These are phyloP conservation scores for Monosporascus cannonballus DNA, from an alignment of 2,329 filamentous ascomycete genomes.

Conservation along the genomic window DNA sequence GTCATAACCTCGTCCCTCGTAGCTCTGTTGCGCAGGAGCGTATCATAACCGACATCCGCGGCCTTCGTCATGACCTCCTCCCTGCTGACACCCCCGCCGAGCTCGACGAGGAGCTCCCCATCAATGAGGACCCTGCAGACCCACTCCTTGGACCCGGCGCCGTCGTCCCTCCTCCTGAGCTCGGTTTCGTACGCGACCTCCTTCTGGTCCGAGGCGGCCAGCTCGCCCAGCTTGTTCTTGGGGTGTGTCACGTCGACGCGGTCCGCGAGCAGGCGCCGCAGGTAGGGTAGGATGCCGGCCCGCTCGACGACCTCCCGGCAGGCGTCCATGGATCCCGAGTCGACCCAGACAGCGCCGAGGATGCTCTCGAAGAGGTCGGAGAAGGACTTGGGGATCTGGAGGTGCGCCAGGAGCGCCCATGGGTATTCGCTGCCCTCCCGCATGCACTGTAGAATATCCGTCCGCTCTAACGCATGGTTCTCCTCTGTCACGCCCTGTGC, in stretches of 20 bases:
- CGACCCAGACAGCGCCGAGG: conserved; percentile 78
- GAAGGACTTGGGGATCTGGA: conserved; percentile 69
- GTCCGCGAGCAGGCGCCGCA: conserved; percentile 56
- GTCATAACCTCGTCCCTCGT: background rate
- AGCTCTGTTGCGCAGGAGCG: conserved; percentile 1
- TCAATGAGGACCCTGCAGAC: conserved; percentile 46
- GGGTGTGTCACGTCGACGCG: conserved; percentile 54
- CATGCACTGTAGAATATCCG: conserved; percentile 45
- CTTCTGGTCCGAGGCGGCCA: conserved; percentile 39
- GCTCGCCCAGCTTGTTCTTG: conserved; percentile 61
- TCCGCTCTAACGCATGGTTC: conserved; percentile 43
- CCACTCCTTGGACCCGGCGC: conserved; percentile 11
- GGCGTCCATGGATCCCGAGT: conserved; percentile 56
- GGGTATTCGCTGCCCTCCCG: conserved; percentile 54
- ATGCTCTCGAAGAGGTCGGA: conserved; percentile 79
- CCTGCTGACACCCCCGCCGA: conserved; percentile 38
- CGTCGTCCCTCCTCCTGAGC: conserved; percentile 7
- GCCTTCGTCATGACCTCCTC: conserved; percentile 51
- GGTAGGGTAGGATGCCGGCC: conserved; percentile 58
- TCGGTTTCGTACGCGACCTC: conserved; percentile 48
- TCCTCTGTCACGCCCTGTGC: conserved; percentile 37
- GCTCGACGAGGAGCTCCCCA: conserved; percentile 36
- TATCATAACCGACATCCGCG: conserved; percentile 40
- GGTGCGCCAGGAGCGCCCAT: conserved; percentile 63
- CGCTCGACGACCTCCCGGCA: conserved; percentile 57